Base-by-base conservation (phyloP, 148 eudicot genomes). In the Camellia sinensis region DNA sequence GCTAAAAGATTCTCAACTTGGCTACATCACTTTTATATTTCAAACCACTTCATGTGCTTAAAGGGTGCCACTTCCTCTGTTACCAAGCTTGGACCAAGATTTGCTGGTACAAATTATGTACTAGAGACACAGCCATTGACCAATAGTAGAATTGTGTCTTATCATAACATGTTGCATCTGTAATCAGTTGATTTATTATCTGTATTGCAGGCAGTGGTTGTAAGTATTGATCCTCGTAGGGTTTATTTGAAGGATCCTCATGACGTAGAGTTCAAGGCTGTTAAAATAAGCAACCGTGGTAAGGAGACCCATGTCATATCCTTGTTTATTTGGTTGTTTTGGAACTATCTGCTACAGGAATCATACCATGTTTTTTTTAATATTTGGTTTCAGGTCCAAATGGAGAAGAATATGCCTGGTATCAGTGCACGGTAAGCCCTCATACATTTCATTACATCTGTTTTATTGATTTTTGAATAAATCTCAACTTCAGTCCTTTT, bases 401-500 rank as follows among this genome's bases (percentile, higher is more conserved):
- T 82, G 99, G 98, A 74, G 99, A 96, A 86, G 90, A 92, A 70
- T 96, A 88, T 86, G 99, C 95, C 7, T 96, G 99, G 99, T 96
- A 94, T 74, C 98, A 96, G 81, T 96, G 99, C 94, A 96, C 99
- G 71, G 99, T 96, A 88, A 81, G 83, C 70, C 59, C 67, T 59
- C 48, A 53, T 48, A 67, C 65, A 29, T 62, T 80, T 15, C 50
- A 53, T 37, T 52, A 5, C 9, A n/a, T 76, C 17, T 48, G 62
- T 22, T 61, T 59, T 29, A 29, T 29, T 56, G 22, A 48, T 76
- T 67, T 46, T 69, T 43, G 71, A 19, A 18, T 72, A 67, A 53
- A 76, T 76, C 71, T 72, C n/a, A 68, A 22, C 9, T 54, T 53
- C 73, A 40, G 29, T 37, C 48, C 21, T 63, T 50, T 48, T 71